Evolutionary conservation across 2,329 filamentous ascomycete species (phyloP).

Genomic region (Aplosporella prunicola): DNA sequence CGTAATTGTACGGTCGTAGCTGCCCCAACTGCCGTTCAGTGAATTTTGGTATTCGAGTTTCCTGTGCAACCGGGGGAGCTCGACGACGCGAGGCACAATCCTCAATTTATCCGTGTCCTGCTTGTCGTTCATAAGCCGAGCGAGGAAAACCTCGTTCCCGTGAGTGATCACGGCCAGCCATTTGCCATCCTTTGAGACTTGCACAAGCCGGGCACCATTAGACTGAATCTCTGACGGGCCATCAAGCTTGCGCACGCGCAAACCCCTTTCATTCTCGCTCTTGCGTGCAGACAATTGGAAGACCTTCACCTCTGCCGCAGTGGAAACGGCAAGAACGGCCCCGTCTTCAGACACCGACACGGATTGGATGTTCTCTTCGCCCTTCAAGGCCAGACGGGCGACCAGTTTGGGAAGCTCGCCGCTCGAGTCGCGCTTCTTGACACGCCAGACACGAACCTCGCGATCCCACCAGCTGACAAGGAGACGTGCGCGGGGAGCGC

Average conservation of each 20-base stretch:
- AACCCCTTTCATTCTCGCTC: constrained; percentile 45
- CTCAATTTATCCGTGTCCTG: constrained; percentile 28
- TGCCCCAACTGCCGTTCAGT: constrained; percentile 57
- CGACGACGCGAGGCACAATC: constrained; percentile 28
- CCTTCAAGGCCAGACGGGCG: constrained; percentile 31
- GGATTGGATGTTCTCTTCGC: constrained; percentile 75
- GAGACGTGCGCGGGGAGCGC: constrained; percentile 63
- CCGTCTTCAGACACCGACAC: constrained; percentile 64
- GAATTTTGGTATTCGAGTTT: constrained; percentile 18
- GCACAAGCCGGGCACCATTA: constrained; percentile 57
- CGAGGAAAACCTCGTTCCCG: constrained; percentile 37
- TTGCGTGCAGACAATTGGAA: constrained; percentile 56
- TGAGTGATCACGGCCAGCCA: constrained; percentile 54
- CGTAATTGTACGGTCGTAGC: constrained; percentile 67
- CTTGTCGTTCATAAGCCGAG: constrained; percentile 38
- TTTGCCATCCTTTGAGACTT: constrained; percentile 58
- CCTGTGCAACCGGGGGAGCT: constrained; percentile 31
- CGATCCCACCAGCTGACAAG: constrained; percentile 89
- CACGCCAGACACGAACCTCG: constrained; percentile 73
- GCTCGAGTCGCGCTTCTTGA: constrained; percentile 42
- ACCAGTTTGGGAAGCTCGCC: constrained; percentile 32
- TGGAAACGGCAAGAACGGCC: constrained; percentile 65
- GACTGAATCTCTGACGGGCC: constrained; percentile 44
- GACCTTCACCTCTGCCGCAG: constrained; percentile 62
- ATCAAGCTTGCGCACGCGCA: constrained; percentile 63